Evolutionary conservation across 257 asterid genomes (phyloP), one percentile per base, ranked within the genome.

Genomic region (Gynochthodes officinalis): DNA sequence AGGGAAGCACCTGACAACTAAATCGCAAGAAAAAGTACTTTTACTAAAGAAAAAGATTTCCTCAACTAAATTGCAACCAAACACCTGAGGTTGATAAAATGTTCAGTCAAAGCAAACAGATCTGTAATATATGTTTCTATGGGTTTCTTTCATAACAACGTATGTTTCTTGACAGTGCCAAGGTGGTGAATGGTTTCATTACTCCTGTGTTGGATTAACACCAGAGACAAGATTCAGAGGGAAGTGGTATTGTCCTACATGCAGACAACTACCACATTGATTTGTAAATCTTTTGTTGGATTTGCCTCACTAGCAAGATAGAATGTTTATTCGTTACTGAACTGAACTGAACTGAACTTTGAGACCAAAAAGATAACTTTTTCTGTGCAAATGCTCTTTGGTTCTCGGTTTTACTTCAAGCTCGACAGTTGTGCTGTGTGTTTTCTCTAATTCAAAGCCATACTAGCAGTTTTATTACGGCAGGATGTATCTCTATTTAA

Each of bases 131-230:
- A 0, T 15, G 11, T 30, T 60, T 23, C 14, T 18, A 33, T 30
- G 40, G 30, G 57, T 15, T 30, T 37, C 21, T 32, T 27, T 53
- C 64, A 75, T 32, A 77, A 77, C 70, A 76, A 63, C 60, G 60
- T 69, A 50, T 53, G 50, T 2, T 50, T 44, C 2, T 54, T 61
- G 70, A 52, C 88, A 93, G 97, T 95, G 99, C 84, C 97, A 90
- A 89, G 99, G 98, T 40, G 99, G 99, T 18, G 99, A 95, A 79
- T 95, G 99, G 99, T 95, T 95, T 75, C 99, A 95, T 80, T 95
- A 95, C 71, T 79, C 96, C n/a, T 95, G 99, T 69, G 99, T 95
- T 46, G 73, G 73, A 50, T 68, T 68, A 35, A 68, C 73, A 27
- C 97, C 96, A 0, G 99, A 95, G 89, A 95, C 99, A 2, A 86